phyloP scores from a whole-genome alignment of 1,284 basidiomycete species.

The Ustilago crameri region DNA sequence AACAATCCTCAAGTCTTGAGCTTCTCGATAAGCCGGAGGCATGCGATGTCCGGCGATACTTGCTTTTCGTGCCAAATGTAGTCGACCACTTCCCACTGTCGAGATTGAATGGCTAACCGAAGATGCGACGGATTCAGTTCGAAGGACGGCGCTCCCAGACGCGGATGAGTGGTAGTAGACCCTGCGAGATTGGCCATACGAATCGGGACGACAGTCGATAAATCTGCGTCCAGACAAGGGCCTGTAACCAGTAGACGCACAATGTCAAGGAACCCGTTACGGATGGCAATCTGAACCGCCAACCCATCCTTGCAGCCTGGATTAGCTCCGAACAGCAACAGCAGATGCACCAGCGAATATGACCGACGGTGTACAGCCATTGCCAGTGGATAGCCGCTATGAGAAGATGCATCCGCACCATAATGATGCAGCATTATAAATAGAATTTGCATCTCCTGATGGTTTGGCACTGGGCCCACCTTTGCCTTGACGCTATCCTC shows the following conservation, averaged over 20 bases:
- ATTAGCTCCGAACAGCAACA: conserved; percentile 33
- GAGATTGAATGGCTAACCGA: conserved; percentile 23
- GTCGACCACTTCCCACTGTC: conserved; percentile 34
- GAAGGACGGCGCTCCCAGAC: conserved; percentile 1
- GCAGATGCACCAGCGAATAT: conserved; percentile 22
- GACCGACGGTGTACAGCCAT: conserved; percentile 39
- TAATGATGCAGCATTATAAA: conserved; percentile 18
- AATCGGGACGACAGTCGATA: neutral
- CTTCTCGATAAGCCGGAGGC: conserved; percentile 33
- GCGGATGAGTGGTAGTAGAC: neutral
- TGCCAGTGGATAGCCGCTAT: conserved; percentile 37
- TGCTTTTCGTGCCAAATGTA: conserved; percentile 36
- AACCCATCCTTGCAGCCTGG: conserved; percentile 28
- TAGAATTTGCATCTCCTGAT: conserved; percentile 15
- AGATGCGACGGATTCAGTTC: conserved; percentile 17
- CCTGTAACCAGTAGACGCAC: conserved; percentile 26
- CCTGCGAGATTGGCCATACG: too few species aligned
- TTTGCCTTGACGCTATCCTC: neutral
- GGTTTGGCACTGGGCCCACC: conserved; percentile 18
- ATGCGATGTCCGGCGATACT: conserved; percentile 37
- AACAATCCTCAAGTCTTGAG: neutral
- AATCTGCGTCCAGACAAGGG: conserved; percentile 8
- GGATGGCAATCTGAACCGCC: conserved; percentile 38
- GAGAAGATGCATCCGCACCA: conserved; percentile 26
- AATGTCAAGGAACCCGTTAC: conserved; percentile 18